A percentile compares a stretch with the other conserved stretches of the same genome.
phyloP scores from a whole-genome alignment of 2,329 filamentous ascomycete genomes.

The Plenodomus lindquistii region DNA sequence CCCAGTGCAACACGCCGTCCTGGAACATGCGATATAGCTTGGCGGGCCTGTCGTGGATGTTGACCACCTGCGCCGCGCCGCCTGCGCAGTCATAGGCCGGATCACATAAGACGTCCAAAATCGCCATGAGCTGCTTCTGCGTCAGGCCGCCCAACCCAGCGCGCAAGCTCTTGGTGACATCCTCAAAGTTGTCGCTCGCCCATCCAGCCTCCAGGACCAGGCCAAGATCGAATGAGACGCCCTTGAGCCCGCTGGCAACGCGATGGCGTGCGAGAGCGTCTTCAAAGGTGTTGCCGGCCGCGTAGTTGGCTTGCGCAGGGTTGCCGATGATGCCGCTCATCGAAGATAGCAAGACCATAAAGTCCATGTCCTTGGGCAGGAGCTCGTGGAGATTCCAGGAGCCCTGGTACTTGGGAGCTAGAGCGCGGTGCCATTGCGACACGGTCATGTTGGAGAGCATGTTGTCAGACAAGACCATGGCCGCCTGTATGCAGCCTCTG shows the following conservation, averaged over 20 bases:
- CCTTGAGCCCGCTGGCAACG: constrained; percentile 6
- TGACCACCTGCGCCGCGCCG: constrained; percentile 5
- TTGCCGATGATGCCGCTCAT: constrained; percentile 19
- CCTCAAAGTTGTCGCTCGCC: constrained; percentile 9
- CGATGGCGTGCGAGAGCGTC: constrained; percentile 10
- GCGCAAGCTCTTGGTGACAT: constrained; percentile 9
- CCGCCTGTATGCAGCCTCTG: constrained; percentile 15
- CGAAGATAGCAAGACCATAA: constrained; percentile 25
- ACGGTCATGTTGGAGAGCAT: constrained; percentile 9
- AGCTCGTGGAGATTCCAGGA: constrained; percentile 29
- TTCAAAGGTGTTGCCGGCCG: constrained; percentile 16
- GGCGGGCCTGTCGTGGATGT: constrained; percentile 7
- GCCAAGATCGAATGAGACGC: constrained; percentile 8
- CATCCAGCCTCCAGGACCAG: constrained; percentile 7
- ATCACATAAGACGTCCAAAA: constrained; percentile 8
- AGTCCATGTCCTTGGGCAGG: constrained; percentile 12
- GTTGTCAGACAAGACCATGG: constrained; percentile 15
- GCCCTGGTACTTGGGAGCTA: constrained; percentile 7
- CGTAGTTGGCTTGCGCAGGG: constrained; percentile 24
- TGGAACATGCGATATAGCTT: constrained; percentile 11
- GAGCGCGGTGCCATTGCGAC: constrained; percentile 1
- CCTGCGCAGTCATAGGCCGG: constrained; percentile 4
- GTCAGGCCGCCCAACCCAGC: constrained; percentile 7
- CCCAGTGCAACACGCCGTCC: constrained; percentile 8
- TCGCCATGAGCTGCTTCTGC: constrained; percentile 11